Conservation (phyloP, 2,329 filamentous ascomycete species). For the Ophiostoma triangulosporum region DNA sequence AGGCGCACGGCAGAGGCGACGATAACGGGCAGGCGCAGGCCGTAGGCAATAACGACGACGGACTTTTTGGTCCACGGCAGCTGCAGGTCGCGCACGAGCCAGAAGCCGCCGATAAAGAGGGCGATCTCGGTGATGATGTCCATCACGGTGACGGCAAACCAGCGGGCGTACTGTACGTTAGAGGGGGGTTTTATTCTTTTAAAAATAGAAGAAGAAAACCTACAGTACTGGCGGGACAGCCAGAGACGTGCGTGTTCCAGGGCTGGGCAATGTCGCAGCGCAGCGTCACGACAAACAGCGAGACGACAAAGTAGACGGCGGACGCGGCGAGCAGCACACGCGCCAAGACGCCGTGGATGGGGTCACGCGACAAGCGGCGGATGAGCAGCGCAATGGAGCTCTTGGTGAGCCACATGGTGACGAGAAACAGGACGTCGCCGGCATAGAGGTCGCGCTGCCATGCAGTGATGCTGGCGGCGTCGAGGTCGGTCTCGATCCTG, state of each 20-base stretch:
- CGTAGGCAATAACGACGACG: slow-evolving; percentile 26
- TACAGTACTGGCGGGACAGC: slow-evolving; percentile 21
- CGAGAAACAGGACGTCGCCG: slow-evolving; percentile 29
- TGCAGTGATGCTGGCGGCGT: slow-evolving; percentile 15
- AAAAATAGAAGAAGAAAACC: slow-evolving; percentile 8
- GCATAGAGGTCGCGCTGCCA: slow-evolving; percentile 25
- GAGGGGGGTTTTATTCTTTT: background rate
- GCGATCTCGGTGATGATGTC: slow-evolving; percentile 27
- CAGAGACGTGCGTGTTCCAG: slow-evolving; percentile 21
- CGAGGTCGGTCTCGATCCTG: slow-evolving; percentile 14
- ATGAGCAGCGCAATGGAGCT: slow-evolving; percentile 28
- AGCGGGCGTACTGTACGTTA: slow-evolving; percentile 24
- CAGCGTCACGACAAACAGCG: slow-evolving; percentile 26
- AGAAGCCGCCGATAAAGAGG: slow-evolving; percentile 24
- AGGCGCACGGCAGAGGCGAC: slow-evolving; percentile 25
- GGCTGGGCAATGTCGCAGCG: slow-evolving; percentile 26
- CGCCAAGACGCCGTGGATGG: slow-evolving; percentile 24
- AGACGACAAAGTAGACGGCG: slow-evolving; percentile 24
- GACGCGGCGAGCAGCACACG: slow-evolving; percentile 23
- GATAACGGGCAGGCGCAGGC: slow-evolving; percentile 27
- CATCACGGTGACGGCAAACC: slow-evolving; percentile 24
- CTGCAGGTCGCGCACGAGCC: slow-evolving; percentile 25
- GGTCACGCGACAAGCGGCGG: slow-evolving; percentile 29
- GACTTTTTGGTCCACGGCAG: slow-evolving; percentile 24
- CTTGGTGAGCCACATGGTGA: slow-evolving; percentile 29